Conservation (phyloP, 768 basidiomycete genomes). For the Podaxis sp. region DNA sequence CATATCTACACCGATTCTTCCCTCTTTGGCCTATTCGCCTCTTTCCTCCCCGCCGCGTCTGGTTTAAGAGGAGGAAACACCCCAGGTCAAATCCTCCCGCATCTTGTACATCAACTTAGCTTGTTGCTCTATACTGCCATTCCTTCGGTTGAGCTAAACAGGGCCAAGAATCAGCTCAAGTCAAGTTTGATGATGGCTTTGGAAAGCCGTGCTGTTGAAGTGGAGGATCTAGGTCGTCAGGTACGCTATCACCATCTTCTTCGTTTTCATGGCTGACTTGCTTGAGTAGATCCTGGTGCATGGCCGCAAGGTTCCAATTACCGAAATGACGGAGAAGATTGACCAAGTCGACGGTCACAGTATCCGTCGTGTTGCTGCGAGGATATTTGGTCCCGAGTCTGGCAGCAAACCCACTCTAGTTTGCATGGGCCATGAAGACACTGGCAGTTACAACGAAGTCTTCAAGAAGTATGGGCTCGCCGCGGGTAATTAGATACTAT, state of each 20-base stretch:
- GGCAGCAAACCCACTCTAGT: slow-evolving; percentile 76
- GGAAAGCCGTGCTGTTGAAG: slow-evolving; percentile 81
- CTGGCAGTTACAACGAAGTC: slow-evolving; percentile 61
- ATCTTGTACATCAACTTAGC: slow-evolving; percentile 88
- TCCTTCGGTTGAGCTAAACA: slow-evolving; percentile 65
- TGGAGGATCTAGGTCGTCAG: slow-evolving; percentile 92
- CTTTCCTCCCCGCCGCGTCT: slow-evolving; percentile 68
- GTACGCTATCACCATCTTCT: slow-evolving; percentile 30
- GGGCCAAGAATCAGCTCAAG: slow-evolving; percentile 96
- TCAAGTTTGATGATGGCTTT: slow-evolving; percentile 92
- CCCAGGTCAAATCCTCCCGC: slow-evolving; percentile 71
- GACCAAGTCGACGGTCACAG: slow-evolving; percentile 72
- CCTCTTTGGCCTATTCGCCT: slow-evolving; percentile 88
- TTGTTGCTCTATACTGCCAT: slow-evolving; percentile 71
- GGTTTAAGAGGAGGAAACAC: slow-evolving; percentile 61
- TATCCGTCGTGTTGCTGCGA: slow-evolving; percentile 72
- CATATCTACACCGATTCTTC: slow-evolving; percentile 96
- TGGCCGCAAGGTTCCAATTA: slow-evolving; percentile 78
- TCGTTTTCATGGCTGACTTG: slow-evolving; percentile 9
- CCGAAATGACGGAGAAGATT: slow-evolving; percentile 88
- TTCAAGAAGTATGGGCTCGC: slow-evolving; percentile 73
- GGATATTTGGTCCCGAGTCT: slow-evolving; percentile 67
- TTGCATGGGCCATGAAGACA: slow-evolving; percentile 79
- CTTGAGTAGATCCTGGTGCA: slow-evolving; percentile 74
- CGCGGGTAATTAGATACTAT: slow-evolving; percentile 16